Evolutionary conservation across 768 basidiomycete species (phyloP).

Genomic region (Trametes meyenii): DNA sequence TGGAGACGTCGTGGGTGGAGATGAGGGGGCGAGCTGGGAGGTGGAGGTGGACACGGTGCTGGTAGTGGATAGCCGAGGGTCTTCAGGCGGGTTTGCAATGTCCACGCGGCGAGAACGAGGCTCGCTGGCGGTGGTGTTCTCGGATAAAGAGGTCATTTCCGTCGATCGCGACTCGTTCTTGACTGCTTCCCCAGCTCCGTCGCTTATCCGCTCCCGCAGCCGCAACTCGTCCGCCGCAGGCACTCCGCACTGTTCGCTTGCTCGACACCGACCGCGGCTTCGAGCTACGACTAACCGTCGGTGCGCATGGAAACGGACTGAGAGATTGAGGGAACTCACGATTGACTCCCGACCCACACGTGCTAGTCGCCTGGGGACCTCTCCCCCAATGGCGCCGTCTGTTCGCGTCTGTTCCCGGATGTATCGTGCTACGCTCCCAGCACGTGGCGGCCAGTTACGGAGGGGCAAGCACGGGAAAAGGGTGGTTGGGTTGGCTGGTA

Average conservation of each 20-base stretch:
- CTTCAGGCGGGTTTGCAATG: conserved; percentile 20
- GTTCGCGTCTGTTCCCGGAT: background rate
- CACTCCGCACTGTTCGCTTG: background rate
- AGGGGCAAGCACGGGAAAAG: too few relatives aligned
- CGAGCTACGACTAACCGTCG: background rate
- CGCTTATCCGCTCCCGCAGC: conserved; percentile 22
- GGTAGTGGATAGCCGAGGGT: conserved; percentile 26
- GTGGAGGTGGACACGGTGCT: conserved; percentile 21
- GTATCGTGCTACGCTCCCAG: background rate
- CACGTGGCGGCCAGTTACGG: too few relatives aligned
- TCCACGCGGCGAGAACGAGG: conserved; percentile 41
- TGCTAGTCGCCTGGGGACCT: conserved; percentile 17
- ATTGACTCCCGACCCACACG: conserved; percentile 14
- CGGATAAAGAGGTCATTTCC: conserved; percentile 30
- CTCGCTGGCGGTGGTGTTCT: conserved; percentile 25
- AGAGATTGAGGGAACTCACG: conserved; percentile 15
- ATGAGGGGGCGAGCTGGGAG: conserved; percentile 26
- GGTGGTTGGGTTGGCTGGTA: too few relatives aligned
- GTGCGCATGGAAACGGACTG: background rate
- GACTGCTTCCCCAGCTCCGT: conserved; percentile 11
- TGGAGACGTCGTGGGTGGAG: conserved; percentile 28
- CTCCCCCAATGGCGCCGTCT: background rate
- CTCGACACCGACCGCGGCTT: background rate
- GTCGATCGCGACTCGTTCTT: conserved; percentile 20
- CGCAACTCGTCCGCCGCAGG: conserved; percentile 7